Evolutionary conservation across 345 rosid species (phyloP).

Genomic region (Eucalyptus curtisii): DNA sequence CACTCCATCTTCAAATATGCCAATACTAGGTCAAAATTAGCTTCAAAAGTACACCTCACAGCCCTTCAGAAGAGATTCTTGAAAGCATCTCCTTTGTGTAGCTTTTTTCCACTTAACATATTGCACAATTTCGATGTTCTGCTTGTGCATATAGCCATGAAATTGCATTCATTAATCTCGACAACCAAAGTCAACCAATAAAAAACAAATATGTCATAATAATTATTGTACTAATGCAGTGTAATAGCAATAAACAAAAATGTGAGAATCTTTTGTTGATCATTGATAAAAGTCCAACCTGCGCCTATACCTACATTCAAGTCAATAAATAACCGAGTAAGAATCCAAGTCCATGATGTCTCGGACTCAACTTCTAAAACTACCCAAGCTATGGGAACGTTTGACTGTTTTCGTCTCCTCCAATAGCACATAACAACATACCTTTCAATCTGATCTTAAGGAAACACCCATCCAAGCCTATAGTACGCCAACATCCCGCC

Average conservation of each 20-base stretch:
- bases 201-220: background rate
- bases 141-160: background rate
- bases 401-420: background rate
- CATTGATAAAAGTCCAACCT: background rate
- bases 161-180: background rate
- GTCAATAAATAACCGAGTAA: background rate
- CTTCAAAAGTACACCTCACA: background rate
- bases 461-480: background rate
- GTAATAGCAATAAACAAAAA: background rate
- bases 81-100: background rate
- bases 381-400: background rate
- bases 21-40: background rate
- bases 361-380: background rate
- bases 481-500: accelerated
- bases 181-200: background rate
- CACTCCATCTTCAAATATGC: background rate
- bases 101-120: no score
- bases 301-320: background rate
- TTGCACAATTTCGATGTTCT: background rate
- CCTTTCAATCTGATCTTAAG: background rate
- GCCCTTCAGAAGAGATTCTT: background rate
- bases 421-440: background rate
- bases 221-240: no score
- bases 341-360: background rate
- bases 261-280: background rate